Percentiles rank a stretch among this genome's conserved stretches.
These are phyloP conservation scores for Gilbertella persicaria DNA, from an alignment of 371 early-diverging fungal species.

Conservation along the genomic window DNA sequence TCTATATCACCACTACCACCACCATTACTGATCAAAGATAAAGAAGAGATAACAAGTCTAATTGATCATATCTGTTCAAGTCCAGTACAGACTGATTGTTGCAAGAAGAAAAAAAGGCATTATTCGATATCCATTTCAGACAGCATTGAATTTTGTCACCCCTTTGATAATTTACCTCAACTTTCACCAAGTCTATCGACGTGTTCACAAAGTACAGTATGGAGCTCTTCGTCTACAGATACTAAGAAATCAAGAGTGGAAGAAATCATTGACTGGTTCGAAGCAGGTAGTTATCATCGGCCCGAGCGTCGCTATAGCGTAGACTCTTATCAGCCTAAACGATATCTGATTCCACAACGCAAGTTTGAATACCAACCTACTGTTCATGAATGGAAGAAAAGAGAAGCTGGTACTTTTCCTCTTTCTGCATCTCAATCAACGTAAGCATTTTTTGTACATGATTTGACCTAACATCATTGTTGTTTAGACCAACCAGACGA, in stretches of 20 bases:
- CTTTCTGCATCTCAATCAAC: slow-evolving; percentile 14
- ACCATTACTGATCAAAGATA: too few species aligned
- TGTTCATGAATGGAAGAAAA: slow-evolving; percentile 22
- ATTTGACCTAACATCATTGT: not conserved
- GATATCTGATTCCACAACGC: slow-evolving; percentile 8
- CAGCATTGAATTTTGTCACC: not conserved
- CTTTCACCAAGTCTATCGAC: not conserved
- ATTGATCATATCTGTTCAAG: too few species aligned
- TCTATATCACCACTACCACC: too few species aligned
- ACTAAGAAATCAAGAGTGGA: slow-evolving; percentile 7
- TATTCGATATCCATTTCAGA: not conserved
- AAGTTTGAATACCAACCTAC: slow-evolving; percentile 23
- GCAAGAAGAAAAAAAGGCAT: not conserved
- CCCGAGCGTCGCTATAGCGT: slow-evolving; percentile 6
- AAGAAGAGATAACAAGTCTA: too few species aligned
- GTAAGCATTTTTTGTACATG: slow-evolving; percentile 1
- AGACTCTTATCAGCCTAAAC: slow-evolving; percentile 4
- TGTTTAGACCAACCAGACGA: slow-evolving; percentile 10
- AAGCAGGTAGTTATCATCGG: slow-evolving; percentile 3
- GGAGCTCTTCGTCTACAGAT: not conserved
- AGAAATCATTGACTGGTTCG: slow-evolving; percentile 18
- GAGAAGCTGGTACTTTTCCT: not conserved
- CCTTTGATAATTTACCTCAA: not conserved
- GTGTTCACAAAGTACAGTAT: not conserved
- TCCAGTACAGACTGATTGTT: too few species aligned